Conservation (phyloP, 768 basidiomycete genomes). For the Suillus hirtellus region DNA sequence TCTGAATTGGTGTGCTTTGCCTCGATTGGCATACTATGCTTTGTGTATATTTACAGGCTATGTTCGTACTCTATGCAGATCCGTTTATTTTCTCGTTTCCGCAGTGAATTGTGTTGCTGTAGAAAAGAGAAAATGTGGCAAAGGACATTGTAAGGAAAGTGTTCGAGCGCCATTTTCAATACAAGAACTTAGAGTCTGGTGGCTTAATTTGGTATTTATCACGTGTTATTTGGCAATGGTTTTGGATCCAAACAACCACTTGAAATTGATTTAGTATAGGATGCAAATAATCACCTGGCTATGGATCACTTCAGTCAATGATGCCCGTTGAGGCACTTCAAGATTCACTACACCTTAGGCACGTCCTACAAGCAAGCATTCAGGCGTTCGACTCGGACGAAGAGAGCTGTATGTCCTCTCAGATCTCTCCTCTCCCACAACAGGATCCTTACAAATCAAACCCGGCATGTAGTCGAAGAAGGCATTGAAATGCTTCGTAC, state of each 20-base stretch:
- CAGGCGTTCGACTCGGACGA: slow-evolving; percentile 29
- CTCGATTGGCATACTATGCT: background rate
- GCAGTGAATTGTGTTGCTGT: background rate
- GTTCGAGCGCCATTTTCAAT: background rate
- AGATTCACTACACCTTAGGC: slow-evolving; percentile 19
- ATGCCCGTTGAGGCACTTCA: slow-evolving; percentile 8
- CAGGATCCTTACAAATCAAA: background rate
- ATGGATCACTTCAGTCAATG: background rate
- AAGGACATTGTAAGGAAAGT: background rate
- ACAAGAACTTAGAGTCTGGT: background rate
- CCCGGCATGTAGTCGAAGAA: slow-evolving; percentile 45
- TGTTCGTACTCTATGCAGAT: background rate
- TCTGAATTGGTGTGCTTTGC: background rate
- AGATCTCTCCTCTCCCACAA: background rate
- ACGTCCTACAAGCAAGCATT: slow-evolving; percentile 34
- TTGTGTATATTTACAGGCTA: background rate
- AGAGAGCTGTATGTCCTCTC: slow-evolving; percentile 31
- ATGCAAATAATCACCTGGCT: background rate
- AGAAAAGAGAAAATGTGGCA: background rate
- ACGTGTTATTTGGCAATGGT: background rate
- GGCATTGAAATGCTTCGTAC: slow-evolving; percentile 53
- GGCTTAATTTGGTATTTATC: too few relatives aligned
- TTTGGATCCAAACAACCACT: background rate
- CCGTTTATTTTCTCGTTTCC: background rate
- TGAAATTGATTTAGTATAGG: background rate